Percentiles rank a stretch among this genome's conserved stretches.
phyloP scores from a whole-genome alignment of 2,329 filamentous ascomycete genomes.

The Stachybotrys chlorohalonatus region DNA sequence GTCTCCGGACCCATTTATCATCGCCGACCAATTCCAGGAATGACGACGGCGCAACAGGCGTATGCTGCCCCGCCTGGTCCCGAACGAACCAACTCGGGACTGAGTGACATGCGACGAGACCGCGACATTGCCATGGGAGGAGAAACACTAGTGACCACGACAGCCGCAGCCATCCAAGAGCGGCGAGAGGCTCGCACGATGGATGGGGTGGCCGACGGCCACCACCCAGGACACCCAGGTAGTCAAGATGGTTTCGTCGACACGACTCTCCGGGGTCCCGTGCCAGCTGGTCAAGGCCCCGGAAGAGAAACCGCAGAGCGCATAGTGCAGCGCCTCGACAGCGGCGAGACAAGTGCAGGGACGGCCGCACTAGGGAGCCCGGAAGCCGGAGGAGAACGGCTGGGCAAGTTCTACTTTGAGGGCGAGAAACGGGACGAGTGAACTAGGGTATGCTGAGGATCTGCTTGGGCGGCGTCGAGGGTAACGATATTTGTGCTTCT shows the following conservation, averaged over 20 bases:
- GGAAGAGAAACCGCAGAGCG: conserved; percentile 52
- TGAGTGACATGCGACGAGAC: conserved; percentile 36
- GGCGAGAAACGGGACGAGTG: conserved; percentile 24
- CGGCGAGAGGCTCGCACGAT: conserved; percentile 54
- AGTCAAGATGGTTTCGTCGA: conserved; percentile 52
- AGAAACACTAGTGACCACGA: conserved; percentile 31
- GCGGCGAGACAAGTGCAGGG: conserved; percentile 32
- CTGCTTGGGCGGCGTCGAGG: background rate
- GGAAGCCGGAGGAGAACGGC: conserved; percentile 31
- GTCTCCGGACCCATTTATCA: conserved; percentile 70
- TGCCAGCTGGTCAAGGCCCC: conserved; percentile 26
- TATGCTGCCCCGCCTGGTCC: conserved; percentile 24
- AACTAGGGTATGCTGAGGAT: background rate
- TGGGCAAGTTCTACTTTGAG: conserved; percentile 56
- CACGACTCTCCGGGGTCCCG: conserved; percentile 51
- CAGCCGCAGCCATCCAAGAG: conserved; percentile 37
- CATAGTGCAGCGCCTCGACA: conserved; percentile 50
- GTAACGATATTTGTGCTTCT: no score
- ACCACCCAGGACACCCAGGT: conserved; percentile 33
- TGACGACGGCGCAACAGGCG: conserved; percentile 23
- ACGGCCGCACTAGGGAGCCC: conserved; percentile 32
- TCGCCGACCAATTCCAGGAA: conserved; percentile 35
- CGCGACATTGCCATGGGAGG: conserved; percentile 21
- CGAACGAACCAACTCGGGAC: conserved; percentile 42
- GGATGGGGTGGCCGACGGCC: conserved; percentile 54